Evolutionary conservation across 495 filamentous ascomycete species (phyloP).

Genomic region (Umbilicaria muhlenbergii): DNA sequence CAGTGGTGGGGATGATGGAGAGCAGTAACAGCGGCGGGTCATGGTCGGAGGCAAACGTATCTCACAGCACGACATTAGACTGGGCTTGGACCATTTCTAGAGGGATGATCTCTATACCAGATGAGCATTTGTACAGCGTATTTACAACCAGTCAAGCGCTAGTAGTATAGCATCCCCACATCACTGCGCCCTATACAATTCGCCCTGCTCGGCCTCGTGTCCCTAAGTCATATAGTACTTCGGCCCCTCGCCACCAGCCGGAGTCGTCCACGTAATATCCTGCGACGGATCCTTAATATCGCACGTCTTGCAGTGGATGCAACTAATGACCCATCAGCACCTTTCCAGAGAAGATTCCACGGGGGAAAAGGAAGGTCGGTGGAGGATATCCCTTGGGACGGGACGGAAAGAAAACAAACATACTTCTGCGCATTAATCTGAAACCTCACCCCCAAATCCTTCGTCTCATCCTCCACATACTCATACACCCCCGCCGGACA

Average conservation of each 20-base stretch:
- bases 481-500: slow-evolving; percentile 99
- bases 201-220: neutral
- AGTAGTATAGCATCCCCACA: too few species aligned
- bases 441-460: slow-evolving; percentile 75
- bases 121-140: too few species aligned
- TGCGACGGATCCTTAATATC: slow-evolving; percentile 96
- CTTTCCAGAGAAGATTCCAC: neutral
- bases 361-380: too few species aligned
- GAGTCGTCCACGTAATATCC: slow-evolving; percentile 93
- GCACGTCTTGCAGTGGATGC: slow-evolving; percentile 98
- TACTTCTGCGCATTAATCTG: slow-evolving; percentile 98
- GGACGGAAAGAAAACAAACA: slow-evolving; percentile 23
- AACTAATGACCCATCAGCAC: slow-evolving; percentile 33
- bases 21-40: too few species aligned
- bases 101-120: too few species aligned
- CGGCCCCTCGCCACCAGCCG: slow-evolving; percentile 89
- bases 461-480: slow-evolving; percentile 81
- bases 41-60: too few species aligned
- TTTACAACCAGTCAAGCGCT: too few species aligned
- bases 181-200: too few species aligned
- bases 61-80: too few species aligned
- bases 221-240: slow-evolving; percentile 84
- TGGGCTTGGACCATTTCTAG: too few species aligned
- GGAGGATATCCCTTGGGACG: neutral
- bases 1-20: too few species aligned